A percentile compares a stretch with the other conserved stretches of the same genome.
These are phyloP conservation scores for Boeremia lycopersici DNA, from an alignment of 2,329 filamentous ascomycete genomes.

Conservation along the genomic window DNA sequence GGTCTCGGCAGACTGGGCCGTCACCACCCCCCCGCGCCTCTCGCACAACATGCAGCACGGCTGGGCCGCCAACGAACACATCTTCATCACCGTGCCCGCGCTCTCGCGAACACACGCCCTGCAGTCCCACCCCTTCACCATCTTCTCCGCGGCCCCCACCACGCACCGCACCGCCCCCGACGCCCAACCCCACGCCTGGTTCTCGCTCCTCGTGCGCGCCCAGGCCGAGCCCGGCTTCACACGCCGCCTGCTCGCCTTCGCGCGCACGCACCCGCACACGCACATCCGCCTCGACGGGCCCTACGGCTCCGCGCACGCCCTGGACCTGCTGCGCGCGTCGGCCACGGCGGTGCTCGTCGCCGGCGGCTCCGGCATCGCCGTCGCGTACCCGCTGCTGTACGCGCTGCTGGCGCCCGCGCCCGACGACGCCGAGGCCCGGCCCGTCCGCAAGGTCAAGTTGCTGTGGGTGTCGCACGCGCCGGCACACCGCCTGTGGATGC, in stretches of 20 bases:
- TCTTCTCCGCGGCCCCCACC: conserved; percentile 63
- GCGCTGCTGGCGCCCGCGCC: conserved; percentile 48
- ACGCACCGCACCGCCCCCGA: conserved; percentile 30
- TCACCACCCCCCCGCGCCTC: conserved; percentile 22
- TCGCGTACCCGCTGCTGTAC: conserved; percentile 66
- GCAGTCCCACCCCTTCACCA: conserved; percentile 71
- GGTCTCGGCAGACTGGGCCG: conserved; percentile 53
- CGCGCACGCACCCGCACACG: conserved; percentile 52
- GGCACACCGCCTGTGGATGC: conserved; percentile 62
- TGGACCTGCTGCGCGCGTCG: conserved; percentile 59
- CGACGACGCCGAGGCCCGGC: conserved; percentile 2
- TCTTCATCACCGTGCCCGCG: conserved; percentile 65
- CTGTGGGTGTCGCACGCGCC: conserved; percentile 65
- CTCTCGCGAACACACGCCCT: conserved; percentile 60
- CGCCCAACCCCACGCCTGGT: conserved; percentile 54
- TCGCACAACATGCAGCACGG: conserved; percentile 53
- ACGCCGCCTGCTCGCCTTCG: conserved; percentile 59
- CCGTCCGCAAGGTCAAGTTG: conserved; percentile 52
- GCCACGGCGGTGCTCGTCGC: conserved; percentile 63
- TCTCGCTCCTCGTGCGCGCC: conserved; percentile 65
- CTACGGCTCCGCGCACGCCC: conserved; percentile 64
- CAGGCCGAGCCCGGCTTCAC: conserved; percentile 63
- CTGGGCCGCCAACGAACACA: conserved; percentile 67
- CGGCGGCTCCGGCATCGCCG: conserved; percentile 69
- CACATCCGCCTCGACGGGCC: conserved; percentile 66